Conservation (phyloP, 371 early-diverging fungal species). For the Fennellomyces sp. region DNA sequence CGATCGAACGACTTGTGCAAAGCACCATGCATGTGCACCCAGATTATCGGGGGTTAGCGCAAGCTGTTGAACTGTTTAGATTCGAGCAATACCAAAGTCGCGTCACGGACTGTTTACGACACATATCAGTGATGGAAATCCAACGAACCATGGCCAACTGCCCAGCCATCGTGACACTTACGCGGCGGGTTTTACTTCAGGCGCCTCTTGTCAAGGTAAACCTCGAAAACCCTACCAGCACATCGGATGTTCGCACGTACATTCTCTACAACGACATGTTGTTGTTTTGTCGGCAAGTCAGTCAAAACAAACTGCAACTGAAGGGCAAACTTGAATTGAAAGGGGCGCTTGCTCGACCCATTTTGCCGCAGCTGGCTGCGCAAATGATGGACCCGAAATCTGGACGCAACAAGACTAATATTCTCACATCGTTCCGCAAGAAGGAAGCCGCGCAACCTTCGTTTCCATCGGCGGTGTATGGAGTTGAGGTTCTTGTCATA, state of each 20-base stretch:
- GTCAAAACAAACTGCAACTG: not conserved
- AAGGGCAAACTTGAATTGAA: not conserved
- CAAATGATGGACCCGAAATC: slow-evolving; percentile 1
- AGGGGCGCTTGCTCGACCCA: not conserved
- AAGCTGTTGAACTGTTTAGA: slow-evolving; percentile 5
- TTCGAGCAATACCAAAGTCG: slow-evolving; percentile 7
- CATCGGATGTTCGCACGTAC: slow-evolving; percentile 25
- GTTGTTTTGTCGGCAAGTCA: slow-evolving; percentile 15
- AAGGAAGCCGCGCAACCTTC: slow-evolving; percentile 1
- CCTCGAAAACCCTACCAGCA: slow-evolving; percentile 21
- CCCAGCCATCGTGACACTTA: slow-evolving; percentile 22
- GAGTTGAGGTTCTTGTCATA: slow-evolving; percentile 25
- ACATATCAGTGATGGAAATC: slow-evolving; percentile 22
- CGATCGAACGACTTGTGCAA: not conserved
- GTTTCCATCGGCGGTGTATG: slow-evolving; percentile 17
- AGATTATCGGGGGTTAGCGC: slow-evolving; percentile 6
- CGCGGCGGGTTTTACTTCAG: slow-evolving; percentile 23
- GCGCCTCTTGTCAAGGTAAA: slow-evolving; percentile 30
- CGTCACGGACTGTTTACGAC: slow-evolving; percentile 16
- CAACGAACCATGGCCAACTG: slow-evolving; percentile 19
- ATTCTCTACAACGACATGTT: slow-evolving; percentile 26
- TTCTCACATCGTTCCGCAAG: not conserved
- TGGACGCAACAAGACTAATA: not conserved
- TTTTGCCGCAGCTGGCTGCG: slow-evolving; percentile 6
- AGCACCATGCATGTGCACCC: not conserved